These are phyloP conservation scores for Erythrophleum fordii DNA, from an alignment of 306 rosid genomes.

Conservation along the genomic window DNA sequence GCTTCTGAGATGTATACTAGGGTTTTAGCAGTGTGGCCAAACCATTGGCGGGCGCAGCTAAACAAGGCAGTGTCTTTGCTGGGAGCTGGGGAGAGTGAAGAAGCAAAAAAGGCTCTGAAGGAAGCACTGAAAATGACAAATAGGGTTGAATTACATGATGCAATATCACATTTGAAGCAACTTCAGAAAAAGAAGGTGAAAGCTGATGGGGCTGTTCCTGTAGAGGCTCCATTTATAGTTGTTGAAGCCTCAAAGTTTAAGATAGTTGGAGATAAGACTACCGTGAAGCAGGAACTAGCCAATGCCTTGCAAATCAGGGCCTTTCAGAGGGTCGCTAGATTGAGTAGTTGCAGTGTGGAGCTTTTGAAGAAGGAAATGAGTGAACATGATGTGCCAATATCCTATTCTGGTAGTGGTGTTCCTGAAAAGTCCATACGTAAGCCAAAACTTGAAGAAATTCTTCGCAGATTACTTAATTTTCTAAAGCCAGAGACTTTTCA, in stretches of 20 bases:
- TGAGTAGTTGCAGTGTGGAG: slow-evolving; percentile 85
- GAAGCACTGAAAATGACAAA: slow-evolving; percentile 98
- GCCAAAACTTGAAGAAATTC: slow-evolving; percentile 88
- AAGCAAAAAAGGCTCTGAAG: slow-evolving; percentile 87
- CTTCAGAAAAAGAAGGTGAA: slow-evolving; percentile 91
- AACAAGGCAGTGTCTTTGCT: slow-evolving; percentile 95
- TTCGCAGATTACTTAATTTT: slow-evolving; percentile 74
- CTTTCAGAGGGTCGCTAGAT: slow-evolving; percentile 88
- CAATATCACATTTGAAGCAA: slow-evolving; percentile 93
- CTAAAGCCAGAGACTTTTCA: slow-evolving; percentile 95
- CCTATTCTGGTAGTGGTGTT: slow-evolving; percentile 84
- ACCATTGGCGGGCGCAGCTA: slow-evolving; percentile 99
- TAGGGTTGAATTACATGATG: slow-evolving; percentile 96
- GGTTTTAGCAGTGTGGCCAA: slow-evolving; percentile 94
- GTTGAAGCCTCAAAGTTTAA: slow-evolving; percentile 77
- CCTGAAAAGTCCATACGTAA: slow-evolving; percentile 93
- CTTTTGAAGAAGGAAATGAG: slow-evolving; percentile 88
- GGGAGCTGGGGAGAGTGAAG: slow-evolving; percentile 94
- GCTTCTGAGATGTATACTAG: slow-evolving; percentile 98
- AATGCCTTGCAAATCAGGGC: slow-evolving; percentile 80
- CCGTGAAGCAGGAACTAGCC: slow-evolving; percentile 66
- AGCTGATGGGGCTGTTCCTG: slow-evolving; percentile 60
- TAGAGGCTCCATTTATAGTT: slow-evolving; percentile 62
- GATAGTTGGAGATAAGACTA: slow-evolving; percentile 78
- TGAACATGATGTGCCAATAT: slow-evolving; percentile 79